A percentile compares a stretch with the other conserved stretches of the same genome.
Evolutionary conservation across 305 asterid species (phyloP).

Genomic region (Lippia alba): DNA sequence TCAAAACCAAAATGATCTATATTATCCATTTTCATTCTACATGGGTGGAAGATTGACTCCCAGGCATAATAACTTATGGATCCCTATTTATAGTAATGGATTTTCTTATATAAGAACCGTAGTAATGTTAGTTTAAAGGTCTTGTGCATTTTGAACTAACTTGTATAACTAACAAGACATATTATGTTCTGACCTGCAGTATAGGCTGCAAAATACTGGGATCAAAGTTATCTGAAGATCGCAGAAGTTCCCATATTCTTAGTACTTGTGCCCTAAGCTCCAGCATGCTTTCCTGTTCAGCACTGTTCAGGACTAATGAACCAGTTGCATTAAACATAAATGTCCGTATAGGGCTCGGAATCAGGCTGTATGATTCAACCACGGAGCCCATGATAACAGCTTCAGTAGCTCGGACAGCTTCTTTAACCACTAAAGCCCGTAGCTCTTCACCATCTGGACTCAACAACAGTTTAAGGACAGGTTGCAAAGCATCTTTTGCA

Average conservation of each 20-base stretch:
- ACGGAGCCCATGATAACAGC: conserved; percentile 80
- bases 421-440: conserved; percentile 85
- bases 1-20: not conserved
- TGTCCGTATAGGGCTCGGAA: conserved; percentile 63
- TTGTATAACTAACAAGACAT: conserved; percentile 12
- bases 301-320: conserved; percentile 54
- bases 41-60: not conserved
- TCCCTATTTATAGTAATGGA: not conserved
- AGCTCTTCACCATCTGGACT: conserved; percentile 87
- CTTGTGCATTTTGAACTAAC: conserved; percentile 29
- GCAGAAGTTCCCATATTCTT: conserved; percentile 86
- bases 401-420: conserved; percentile 87
- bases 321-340: conserved; percentile 57
- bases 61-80: too few species aligned
- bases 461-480: conserved; percentile 86
- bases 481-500: conserved; percentile 95
- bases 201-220: conserved; percentile 86
- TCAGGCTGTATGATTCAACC: conserved; percentile 69
- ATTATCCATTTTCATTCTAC: not conserved
- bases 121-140: conserved; percentile 12
- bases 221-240: conserved; percentile 80
- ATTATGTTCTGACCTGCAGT: conserved; percentile 67
- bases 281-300: conserved; percentile 83
- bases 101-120: conserved; percentile 4
- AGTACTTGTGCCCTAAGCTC: conserved; percentile 93